These are phyloP conservation scores for Acacia confusa DNA, from an alignment of 306 rosid species.

Conservation along the genomic window DNA sequence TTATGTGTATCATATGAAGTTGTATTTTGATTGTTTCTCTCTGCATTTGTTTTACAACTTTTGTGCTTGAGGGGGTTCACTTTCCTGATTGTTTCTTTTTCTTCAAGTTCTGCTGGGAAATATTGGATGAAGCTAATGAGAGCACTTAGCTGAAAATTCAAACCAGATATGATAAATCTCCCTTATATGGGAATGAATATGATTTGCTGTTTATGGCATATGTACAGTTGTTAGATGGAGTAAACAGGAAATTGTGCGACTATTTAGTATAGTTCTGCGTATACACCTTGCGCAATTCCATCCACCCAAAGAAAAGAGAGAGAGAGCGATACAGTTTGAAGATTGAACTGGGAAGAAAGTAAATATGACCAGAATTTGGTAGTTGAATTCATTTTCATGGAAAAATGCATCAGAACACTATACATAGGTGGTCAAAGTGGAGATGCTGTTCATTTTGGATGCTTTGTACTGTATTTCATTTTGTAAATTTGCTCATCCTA, in stretches of 20 bases:
- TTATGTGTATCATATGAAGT: background rate
- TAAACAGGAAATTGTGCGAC: conserved; percentile 28
- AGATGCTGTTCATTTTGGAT: conserved; percentile 62
- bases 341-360: conserved; percentile 5
- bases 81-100: background rate
- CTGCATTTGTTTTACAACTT: conserved; percentile 9
- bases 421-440: conserved; percentile 47
- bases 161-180: background rate
- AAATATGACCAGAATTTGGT: background rate
- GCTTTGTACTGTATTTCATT: conserved; percentile 39
- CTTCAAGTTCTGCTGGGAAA: background rate
- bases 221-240: conserved; percentile 33
- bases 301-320: conserved; percentile 19
- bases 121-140: background rate
- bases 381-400: background rate
- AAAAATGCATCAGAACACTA: conserved; percentile 38
- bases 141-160: background rate
- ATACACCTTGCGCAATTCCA: conserved; percentile 18
- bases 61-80: background rate
- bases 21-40: background rate
- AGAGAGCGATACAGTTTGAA: conserved; percentile 35
- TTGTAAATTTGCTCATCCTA: background rate
- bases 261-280: background rate
- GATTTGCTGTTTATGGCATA: conserved; percentile 9
- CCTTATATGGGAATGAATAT: background rate